Conservation (phyloP, 495 filamentous ascomycete species). For the Echria macrotheca region DNA sequence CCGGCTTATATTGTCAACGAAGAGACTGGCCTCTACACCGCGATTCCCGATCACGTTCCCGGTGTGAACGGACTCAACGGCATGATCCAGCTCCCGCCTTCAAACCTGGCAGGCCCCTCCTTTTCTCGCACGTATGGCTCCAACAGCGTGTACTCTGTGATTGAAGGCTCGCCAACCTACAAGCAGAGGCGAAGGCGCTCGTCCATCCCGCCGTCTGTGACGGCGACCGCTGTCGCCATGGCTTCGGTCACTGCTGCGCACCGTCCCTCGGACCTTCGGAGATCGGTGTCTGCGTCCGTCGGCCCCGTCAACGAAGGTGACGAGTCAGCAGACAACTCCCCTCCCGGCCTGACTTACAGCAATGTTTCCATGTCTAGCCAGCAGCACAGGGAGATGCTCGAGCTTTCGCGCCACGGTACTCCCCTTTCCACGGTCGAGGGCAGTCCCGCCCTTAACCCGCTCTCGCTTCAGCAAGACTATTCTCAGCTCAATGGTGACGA, state of each 20-base stretch:
- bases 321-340: constrained; percentile 64
- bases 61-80: constrained; percentile 60
- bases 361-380: constrained; percentile 50
- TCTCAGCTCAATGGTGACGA: constrained; percentile 59
- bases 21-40: constrained; percentile 91
- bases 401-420: constrained; percentile 83
- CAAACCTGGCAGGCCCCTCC: constrained; percentile 71
- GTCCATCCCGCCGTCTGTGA: constrained; percentile 73
- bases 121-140: constrained; percentile 68
- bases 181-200: constrained; percentile 93
- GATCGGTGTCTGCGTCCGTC: constrained; percentile 86
- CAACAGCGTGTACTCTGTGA: constrained; percentile 86
- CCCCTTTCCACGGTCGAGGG: constrained; percentile 75
- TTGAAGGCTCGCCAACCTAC: constrained; percentile 97
- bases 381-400: constrained; percentile 72
- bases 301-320: constrained; percentile 75
- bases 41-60: constrained; percentile 72
- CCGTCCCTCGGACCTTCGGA: constrained; percentile 77
- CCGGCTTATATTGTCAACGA: constrained; percentile 97
- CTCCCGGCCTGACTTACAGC: constrained; percentile 62
- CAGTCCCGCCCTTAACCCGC: constrained; percentile 64
- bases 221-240: constrained; percentile 57
- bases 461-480: constrained; percentile 63
- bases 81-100: constrained; percentile 87
- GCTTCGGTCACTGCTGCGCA: constrained; percentile 52